A percentile compares a stretch with the other conserved stretches of the same genome.
Conservation (phyloP, 805 yeast species). For the Metschnikowia bowlesiae region DNA sequence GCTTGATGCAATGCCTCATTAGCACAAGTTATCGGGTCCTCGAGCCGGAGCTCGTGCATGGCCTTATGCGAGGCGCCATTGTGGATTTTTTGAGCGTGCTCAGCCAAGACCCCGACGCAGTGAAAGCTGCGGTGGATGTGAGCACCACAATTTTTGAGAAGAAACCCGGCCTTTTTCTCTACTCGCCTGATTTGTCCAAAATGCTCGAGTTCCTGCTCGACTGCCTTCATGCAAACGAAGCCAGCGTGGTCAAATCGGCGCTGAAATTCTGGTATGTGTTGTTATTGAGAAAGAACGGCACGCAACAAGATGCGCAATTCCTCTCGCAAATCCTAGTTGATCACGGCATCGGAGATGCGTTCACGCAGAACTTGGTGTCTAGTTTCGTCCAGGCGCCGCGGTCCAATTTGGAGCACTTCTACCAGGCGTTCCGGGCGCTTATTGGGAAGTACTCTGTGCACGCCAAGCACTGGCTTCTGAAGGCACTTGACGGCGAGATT, state of each 20-base stretch:
- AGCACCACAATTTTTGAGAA: conserved; percentile 46
- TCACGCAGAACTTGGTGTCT: conserved; percentile 25
- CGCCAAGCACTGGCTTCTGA: conserved; percentile 27
- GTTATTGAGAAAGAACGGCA: conserved; percentile 44
- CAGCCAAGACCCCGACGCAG: conserved; percentile 54
- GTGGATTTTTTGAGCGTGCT: conserved; percentile 31
- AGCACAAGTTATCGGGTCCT: conserved; percentile 32
- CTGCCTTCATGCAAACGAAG: conserved; percentile 46
- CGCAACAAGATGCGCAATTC: conserved; percentile 35
- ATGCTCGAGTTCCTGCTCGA: conserved; percentile 29
- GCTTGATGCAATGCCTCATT: conserved; percentile 43
- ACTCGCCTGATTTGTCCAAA: conserved; percentile 22
- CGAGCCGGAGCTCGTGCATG: conserved; percentile 27
- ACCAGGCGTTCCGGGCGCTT: conserved; percentile 47
- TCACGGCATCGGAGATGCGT: conserved; percentile 20
- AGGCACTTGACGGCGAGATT: conserved; percentile 3
- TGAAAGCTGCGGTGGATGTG: conserved; percentile 49
- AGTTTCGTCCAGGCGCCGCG: conserved; percentile 45
- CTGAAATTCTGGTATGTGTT: conserved; percentile 53
- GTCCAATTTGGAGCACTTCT: conserved; percentile 57
- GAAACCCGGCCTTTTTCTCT: conserved; percentile 46
- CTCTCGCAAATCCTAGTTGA: conserved; percentile 19
- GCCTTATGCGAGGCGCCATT: conserved; percentile 37
- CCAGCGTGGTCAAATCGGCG: conserved; percentile 50
- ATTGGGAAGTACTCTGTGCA: conserved; percentile 45